Conservation (phyloP, 257 asterid species). For the Verbena officinalis region DNA sequence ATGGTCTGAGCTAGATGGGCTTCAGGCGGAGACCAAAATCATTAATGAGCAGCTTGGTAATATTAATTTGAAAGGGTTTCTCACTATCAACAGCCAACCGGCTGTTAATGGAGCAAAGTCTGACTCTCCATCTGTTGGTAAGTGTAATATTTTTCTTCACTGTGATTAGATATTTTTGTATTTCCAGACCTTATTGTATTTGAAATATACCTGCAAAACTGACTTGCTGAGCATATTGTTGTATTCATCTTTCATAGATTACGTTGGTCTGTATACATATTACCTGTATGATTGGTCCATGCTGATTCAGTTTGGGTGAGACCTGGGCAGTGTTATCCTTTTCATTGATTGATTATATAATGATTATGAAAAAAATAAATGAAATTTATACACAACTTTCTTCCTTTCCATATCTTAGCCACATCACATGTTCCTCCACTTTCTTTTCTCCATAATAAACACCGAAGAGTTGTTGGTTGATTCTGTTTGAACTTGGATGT, state of each 20-base stretch:
- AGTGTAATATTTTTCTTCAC: slow-evolving; percentile 26
- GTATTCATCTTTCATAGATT: too few relatives aligned
- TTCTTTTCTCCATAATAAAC: neutral
- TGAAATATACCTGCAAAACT: slow-evolving; percentile 10
- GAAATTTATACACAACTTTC: neutral
- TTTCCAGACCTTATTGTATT: neutral
- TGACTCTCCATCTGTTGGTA: slow-evolving; percentile 84
- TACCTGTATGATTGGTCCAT: too few relatives aligned
- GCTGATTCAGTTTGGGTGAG: neutral
- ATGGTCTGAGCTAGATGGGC: slow-evolving; percentile 94
- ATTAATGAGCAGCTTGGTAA: slow-evolving; percentile 72
- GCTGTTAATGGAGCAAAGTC: slow-evolving; percentile 87
- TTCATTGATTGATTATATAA: neutral
- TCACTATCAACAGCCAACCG: slow-evolving; percentile 97
- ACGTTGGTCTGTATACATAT: too few relatives aligned
- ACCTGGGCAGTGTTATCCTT: neutral
- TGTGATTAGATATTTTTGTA: slow-evolving; percentile 14
- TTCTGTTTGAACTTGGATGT: neutral
- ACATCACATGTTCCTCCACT: neutral
- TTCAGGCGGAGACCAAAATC: slow-evolving; percentile 90
- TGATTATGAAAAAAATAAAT: neutral
- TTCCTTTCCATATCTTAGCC: neutral
- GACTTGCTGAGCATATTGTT: neutral
- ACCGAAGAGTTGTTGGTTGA: neutral
- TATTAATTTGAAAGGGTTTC: slow-evolving; percentile 77